A percentile compares a stretch with the other conserved stretches of the same genome.
phyloP scores from a whole-genome alignment of 805 yeast species.

The Lipomyces mesembrius region DNA sequence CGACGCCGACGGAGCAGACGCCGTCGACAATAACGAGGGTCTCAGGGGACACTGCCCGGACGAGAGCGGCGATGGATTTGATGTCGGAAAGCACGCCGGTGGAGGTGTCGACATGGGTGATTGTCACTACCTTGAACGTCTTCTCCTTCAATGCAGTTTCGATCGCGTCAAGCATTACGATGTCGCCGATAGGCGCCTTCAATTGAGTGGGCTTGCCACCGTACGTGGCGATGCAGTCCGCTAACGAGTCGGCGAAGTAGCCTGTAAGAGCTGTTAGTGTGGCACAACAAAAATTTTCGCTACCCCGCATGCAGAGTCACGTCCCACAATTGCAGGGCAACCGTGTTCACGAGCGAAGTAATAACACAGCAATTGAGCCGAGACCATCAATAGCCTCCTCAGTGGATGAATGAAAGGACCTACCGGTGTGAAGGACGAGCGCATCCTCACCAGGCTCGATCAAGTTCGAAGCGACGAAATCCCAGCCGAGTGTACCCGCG shows the following conservation, averaged over 20 bases:
- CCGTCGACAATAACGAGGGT: slow-evolving; percentile 88
- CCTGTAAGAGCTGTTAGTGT: slow-evolving; percentile 10
- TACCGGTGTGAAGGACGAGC: slow-evolving; percentile 87
- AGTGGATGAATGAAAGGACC: slow-evolving; percentile 38
- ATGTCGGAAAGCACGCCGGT: slow-evolving; percentile 88
- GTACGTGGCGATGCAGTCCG: slow-evolving; percentile 73
- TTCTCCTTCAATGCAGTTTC: slow-evolving; percentile 58
- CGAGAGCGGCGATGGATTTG: slow-evolving; percentile 61
- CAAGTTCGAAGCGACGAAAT: slow-evolving; percentile 79
- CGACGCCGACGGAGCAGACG: slow-evolving; percentile 93
- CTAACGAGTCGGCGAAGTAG: slow-evolving; percentile 52
- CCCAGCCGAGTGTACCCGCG: slow-evolving; percentile 96
- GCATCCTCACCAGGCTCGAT: slow-evolving; percentile 67
- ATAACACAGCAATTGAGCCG: neutral
- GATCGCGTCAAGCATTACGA: slow-evolving; percentile 61
- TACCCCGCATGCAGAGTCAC: neutral
- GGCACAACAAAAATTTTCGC: neutral
- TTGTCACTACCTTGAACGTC: slow-evolving; percentile 70
- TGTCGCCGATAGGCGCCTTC: slow-evolving; percentile 74
- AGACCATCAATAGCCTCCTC: neutral
- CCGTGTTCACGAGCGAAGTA: neutral
- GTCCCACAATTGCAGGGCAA: neutral
- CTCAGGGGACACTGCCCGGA: slow-evolving; percentile 71
- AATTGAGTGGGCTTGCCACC: slow-evolving; percentile 76
- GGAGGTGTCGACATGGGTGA: slow-evolving; percentile 96